phyloP scores from a whole-genome alignment of 306 rosid genomes.

The Oxytropis ochrocephala region DNA sequence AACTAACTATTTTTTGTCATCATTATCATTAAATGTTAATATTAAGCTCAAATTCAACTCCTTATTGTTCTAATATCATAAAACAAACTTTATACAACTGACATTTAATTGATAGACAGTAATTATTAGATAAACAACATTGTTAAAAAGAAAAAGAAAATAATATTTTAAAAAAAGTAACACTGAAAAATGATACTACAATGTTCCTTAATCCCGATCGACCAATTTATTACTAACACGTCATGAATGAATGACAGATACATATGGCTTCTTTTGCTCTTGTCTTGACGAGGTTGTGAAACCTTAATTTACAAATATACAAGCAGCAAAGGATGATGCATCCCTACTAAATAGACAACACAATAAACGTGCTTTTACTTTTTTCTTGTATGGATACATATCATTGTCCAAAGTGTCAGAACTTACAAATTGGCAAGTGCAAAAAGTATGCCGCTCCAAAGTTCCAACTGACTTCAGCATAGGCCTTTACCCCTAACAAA shows the following conservation, averaged over 20 bases:
- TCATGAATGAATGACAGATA: neutral
- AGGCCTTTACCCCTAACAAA: slow-evolving; percentile 8
- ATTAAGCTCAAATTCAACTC: neutral
- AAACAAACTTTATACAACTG: neutral
- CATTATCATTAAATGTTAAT: too few species aligned
- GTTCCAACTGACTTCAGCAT: slow-evolving; percentile 12
- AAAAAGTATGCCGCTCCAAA: slow-evolving; percentile 25
- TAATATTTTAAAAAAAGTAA: too few species aligned
- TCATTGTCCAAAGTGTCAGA: slow-evolving; percentile 16
- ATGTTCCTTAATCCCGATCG: neutral
- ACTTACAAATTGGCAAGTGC: slow-evolving; percentile 19
- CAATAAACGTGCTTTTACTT: neutral
- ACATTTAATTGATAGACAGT: neutral
- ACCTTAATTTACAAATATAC: slow-evolving; percentile 2
- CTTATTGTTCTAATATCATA: neutral
- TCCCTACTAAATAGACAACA: neutral
- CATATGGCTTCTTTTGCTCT: neutral
- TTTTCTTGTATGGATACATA: neutral
- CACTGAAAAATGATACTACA: neutral
- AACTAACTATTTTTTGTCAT: too few species aligned
- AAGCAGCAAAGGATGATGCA: neutral
- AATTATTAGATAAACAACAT: neutral
- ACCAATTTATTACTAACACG: neutral
- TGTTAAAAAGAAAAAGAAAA: neutral
- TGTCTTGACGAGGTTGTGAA: slow-evolving; percentile 1